Conservation (phyloP, 2,329 filamentous ascomycete species). For the Onygenales sp. region DNA sequence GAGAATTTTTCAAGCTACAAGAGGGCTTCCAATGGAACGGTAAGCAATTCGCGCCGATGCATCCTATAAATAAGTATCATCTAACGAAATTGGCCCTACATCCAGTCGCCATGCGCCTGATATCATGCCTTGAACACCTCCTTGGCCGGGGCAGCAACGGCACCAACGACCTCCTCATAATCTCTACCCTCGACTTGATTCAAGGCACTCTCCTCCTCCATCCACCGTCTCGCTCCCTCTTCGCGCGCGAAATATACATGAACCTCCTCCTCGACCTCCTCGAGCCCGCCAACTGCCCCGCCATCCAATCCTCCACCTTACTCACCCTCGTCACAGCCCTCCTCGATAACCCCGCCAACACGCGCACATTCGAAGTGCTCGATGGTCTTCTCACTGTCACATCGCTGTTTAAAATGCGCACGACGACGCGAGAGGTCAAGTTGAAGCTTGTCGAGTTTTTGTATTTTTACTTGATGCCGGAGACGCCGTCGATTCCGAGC, state of each 20-base stretch:
- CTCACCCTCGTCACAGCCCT: slow-evolving; percentile 84
- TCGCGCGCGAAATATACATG: slow-evolving; percentile 87
- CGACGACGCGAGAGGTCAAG: slow-evolving; percentile 80
- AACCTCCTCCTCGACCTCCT: slow-evolving; percentile 92
- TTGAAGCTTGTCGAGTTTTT: slow-evolving; percentile 94
- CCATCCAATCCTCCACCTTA: slow-evolving; percentile 82
- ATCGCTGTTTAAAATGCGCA: slow-evolving; percentile 81
- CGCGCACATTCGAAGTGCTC: slow-evolving; percentile 80
- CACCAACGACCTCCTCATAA: slow-evolving; percentile 78
- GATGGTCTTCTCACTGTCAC: slow-evolving; percentile 89
- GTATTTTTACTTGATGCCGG: slow-evolving; percentile 98
- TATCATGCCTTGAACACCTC: slow-evolving; percentile 75
- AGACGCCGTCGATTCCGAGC: slow-evolving; percentile 44
- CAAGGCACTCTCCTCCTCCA: slow-evolving; percentile 84
- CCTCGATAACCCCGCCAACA: slow-evolving; percentile 77
- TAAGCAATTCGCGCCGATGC: slow-evolving; percentile 22
- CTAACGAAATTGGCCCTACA: neutral
- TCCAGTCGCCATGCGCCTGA: slow-evolving; percentile 68
- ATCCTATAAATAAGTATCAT: neutral
- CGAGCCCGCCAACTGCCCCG: slow-evolving; percentile 82
- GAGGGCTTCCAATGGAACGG: slow-evolving; percentile 97
- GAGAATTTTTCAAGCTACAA: slow-evolving; percentile 93
- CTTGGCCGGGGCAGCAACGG: slow-evolving; percentile 73
- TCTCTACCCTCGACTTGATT: slow-evolving; percentile 77
- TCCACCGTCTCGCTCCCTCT: slow-evolving; percentile 77